These are phyloP conservation scores for Chromera velia DNA, from an alignment of 73 alveolate species.

Conservation along the genomic window DNA sequence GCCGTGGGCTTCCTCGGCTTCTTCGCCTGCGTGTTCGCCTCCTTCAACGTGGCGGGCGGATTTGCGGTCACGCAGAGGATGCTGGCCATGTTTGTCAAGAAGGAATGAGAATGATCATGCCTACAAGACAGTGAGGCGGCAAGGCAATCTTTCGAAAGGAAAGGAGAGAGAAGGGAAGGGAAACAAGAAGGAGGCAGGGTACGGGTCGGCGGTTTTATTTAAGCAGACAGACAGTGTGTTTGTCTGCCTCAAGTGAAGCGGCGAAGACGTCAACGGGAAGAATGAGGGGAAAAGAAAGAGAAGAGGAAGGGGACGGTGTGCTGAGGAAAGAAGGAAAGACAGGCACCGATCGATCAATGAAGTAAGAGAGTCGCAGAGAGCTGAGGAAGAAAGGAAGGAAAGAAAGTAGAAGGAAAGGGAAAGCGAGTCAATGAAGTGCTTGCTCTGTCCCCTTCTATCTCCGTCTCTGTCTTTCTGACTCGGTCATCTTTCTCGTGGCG, in stretches of 20 bases:
- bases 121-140: too few species aligned
- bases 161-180: not conserved
- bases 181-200: not conserved
- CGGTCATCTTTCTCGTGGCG: not conserved
- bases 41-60: constrained; percentile 55
- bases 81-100: not conserved
- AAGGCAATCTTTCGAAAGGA: not conserved
- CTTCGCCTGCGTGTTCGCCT: constrained; percentile 27
- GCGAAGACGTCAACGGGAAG: not conserved
- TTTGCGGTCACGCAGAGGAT: constrained; percentile 42
- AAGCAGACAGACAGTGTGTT: not conserved
- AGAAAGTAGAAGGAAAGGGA: not conserved
- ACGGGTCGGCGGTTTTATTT: not conserved
- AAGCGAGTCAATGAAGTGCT: not conserved
- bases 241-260: not conserved
- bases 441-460: not conserved
- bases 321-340: not conserved
- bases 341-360: not conserved
- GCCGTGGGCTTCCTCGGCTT: constrained; percentile 51
- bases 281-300: not conserved
- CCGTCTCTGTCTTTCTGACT: not conserved
- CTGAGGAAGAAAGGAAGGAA: not conserved
- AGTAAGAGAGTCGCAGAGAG: not conserved
- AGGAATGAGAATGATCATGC: too few species aligned
- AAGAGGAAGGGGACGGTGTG: not conserved